phyloP scores from a whole-genome alignment of 2,329 filamentous ascomycete genomes.

The Penicillium palitans region DNA sequence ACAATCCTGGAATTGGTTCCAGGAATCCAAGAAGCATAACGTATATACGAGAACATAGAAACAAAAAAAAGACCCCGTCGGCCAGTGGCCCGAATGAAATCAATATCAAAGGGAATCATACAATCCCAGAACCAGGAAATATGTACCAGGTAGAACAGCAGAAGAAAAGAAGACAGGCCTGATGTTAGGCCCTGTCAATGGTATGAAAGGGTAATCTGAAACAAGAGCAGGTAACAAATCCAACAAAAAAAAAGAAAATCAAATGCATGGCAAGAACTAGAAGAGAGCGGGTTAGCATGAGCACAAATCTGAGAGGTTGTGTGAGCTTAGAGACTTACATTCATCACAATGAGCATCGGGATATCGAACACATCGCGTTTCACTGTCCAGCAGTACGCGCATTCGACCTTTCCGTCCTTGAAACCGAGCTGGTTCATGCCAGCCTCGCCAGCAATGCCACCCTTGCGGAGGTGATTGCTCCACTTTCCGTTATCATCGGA shows the following conservation, averaged over 20 bases:
- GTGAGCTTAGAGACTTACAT: slow-evolving; percentile 64
- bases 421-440: slow-evolving; percentile 78
- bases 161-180: slow-evolving; percentile 16
- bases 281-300: slow-evolving; percentile 13
- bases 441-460: slow-evolving; percentile 52
- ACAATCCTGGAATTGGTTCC: slow-evolving; percentile 10
- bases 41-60: slow-evolving; percentile 19
- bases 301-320: background rate
- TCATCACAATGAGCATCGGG: slow-evolving; percentile 97
- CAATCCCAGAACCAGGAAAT: slow-evolving; percentile 20
- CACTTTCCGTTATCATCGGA: slow-evolving; percentile 50
- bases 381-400: slow-evolving; percentile 95
- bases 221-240: slow-evolving; percentile 6
- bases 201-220: slow-evolving; percentile 18
- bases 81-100: background rate
- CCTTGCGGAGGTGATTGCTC: slow-evolving; percentile 46
- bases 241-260: slow-evolving; percentile 26
- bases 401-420: slow-evolving; percentile 87
- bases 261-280: slow-evolving; percentile 51
- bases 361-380: slow-evolving; percentile 98
- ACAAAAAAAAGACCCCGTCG: background rate
- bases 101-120: slow-evolving; percentile 20
- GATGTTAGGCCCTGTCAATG: slow-evolving; percentile 10
- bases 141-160: slow-evolving; percentile 17
- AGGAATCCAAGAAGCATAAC: slow-evolving; percentile 10